Conservation (phyloP, 768 basidiomycete species). For the Candolleomyces eurysporus region DNA sequence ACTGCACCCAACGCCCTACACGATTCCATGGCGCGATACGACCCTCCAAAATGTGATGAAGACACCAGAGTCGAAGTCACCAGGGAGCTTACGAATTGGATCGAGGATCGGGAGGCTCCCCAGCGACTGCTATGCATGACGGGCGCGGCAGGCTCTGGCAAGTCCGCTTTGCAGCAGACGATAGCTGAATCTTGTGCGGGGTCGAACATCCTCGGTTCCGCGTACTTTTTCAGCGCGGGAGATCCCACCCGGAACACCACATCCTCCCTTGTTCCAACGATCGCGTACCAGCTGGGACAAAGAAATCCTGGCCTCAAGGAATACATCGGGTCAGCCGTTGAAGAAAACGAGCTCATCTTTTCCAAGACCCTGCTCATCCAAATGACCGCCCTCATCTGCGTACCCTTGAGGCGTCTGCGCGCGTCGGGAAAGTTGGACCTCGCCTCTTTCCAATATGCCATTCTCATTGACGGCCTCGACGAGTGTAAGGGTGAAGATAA, state of each 20-base stretch:
- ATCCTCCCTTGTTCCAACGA: constrained; percentile 7
- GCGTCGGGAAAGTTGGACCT: too few species aligned
- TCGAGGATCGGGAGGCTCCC: neutral
- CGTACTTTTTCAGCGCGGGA: constrained; percentile 10
- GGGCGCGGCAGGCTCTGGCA: neutral
- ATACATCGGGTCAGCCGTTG: neutral
- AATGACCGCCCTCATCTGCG: constrained; percentile 6
- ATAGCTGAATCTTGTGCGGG: constrained; percentile 5
- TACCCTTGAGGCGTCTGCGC: constrained; percentile 1
- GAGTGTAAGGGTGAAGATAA: too few species aligned
- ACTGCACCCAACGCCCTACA: neutral
- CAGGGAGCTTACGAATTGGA: constrained; percentile 1
- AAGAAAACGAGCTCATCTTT: neutral
- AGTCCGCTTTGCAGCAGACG: constrained; percentile 9
- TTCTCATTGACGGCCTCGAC: constrained; percentile 2
- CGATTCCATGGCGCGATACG: constrained; percentile 5
- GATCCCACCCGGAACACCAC: constrained; percentile 5
- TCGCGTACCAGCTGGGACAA: constrained; percentile 10
- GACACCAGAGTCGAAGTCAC: constrained; percentile 3
- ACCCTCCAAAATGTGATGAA: constrained; percentile 9
- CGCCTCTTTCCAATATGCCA: neutral
- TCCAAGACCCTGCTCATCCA: neutral
- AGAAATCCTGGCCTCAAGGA: neutral
- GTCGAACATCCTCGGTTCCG: constrained; percentile 2
- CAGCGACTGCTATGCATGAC: neutral